Conservation (phyloP, 495 filamentous ascomycete genomes). For the Choiromyces venosus region DNA sequence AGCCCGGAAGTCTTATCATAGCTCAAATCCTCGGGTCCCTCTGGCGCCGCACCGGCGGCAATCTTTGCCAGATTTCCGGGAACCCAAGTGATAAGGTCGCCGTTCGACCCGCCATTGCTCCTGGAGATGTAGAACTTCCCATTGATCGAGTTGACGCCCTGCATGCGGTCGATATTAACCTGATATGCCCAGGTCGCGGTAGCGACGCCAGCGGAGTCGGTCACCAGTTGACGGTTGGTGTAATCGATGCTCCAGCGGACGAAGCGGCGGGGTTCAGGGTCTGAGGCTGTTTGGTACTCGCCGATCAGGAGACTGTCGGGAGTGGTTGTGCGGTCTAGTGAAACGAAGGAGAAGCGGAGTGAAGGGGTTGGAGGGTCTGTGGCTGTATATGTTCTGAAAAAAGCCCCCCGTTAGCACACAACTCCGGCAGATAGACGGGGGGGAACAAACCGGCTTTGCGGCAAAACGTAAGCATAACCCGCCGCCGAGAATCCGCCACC, state of each 20-base stretch:
- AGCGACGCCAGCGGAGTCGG: slow-evolving; percentile 8
- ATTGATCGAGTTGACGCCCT: slow-evolving; percentile 25
- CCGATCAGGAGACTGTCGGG: slow-evolving; percentile 31
- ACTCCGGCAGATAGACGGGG: too few species aligned
- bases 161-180: slow-evolving; percentile 26
- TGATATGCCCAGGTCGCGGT: slow-evolving; percentile 25
- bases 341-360: slow-evolving; percentile 37
- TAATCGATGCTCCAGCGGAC: slow-evolving; percentile 32
- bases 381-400: slow-evolving; percentile 8
- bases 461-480: slow-evolving; percentile 42
- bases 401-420: slow-evolving; percentile 20
- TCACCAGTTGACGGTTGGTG: slow-evolving; percentile 25
- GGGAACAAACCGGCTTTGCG: slow-evolving; percentile 12
- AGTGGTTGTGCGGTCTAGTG: slow-evolving; percentile 33
- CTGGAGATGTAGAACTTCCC: slow-evolving; percentile 33
- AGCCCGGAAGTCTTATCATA: slow-evolving; percentile 28
- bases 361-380: slow-evolving; percentile 14
- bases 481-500: slow-evolving; percentile 41
- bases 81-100: slow-evolving; percentile 17
- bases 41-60: slow-evolving; percentile 4
- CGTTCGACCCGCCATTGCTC: slow-evolving; percentile 25
- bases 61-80: slow-evolving; percentile 9
- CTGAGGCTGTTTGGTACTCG: slow-evolving; percentile 26
- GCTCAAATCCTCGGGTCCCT: slow-evolving; percentile 33
- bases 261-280: slow-evolving; percentile 20